A percentile compares a stretch with the other conserved stretches of the same genome.
Conservation (phyloP, 2,329 filamentous ascomycete species). For the Penicillium carneum region DNA sequence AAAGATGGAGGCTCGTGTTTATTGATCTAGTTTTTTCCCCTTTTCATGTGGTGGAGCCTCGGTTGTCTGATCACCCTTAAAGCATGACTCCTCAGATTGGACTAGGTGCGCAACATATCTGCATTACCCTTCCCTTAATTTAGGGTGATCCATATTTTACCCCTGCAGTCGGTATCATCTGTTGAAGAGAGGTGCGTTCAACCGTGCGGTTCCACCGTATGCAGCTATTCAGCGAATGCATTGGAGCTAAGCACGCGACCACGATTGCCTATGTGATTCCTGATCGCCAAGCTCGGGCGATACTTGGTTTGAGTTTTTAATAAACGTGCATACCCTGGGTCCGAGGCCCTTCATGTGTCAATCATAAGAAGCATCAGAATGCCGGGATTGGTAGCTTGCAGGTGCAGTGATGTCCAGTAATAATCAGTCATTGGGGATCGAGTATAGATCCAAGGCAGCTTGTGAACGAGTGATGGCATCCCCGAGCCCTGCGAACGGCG, state of each 20-base stretch:
- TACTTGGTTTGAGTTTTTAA: neutral
- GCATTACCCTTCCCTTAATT: neutral
- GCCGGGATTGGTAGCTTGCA: neutral
- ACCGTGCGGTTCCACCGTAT: constrained; percentile 9
- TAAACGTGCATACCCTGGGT: neutral
- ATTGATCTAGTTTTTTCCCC: neutral
- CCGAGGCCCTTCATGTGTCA: constrained; percentile 41
- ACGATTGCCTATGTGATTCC: constrained; percentile 4
- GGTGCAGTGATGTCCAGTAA: neutral
- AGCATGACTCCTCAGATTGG: constrained; percentile 9
- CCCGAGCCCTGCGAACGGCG: constrained; percentile 46
- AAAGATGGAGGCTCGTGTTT: neutral
- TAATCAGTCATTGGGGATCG: constrained; percentile 44
- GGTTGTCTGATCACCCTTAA: constrained; percentile 10
- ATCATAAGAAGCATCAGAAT: constrained; percentile 31
- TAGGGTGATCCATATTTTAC: constrained; percentile 3
- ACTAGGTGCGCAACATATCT: constrained; percentile 1
- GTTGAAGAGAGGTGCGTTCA: neutral
- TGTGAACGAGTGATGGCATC: constrained; percentile 51
- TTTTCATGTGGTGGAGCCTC: neutral
- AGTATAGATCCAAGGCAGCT: constrained; percentile 44
- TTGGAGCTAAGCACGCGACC: constrained; percentile 23
- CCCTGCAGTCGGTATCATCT: constrained; percentile 5
- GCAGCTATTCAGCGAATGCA: constrained; percentile 13
- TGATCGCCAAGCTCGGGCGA: neutral